Conservation (phyloP, 192 early-diverging fungal genomes). For the Backusella westeae region DNA sequence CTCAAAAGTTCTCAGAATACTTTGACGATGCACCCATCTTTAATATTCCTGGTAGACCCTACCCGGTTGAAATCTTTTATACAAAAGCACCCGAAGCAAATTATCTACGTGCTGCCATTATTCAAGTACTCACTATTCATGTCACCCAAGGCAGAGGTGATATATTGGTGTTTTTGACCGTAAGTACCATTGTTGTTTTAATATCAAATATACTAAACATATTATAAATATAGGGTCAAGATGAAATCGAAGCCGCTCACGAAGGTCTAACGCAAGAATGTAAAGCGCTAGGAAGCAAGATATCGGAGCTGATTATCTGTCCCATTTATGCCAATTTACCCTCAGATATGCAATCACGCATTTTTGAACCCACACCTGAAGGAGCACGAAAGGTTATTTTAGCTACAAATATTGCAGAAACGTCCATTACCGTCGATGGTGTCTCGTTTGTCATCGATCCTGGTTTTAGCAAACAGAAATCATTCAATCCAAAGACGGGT, state of each 20-base stretch:
- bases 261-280: conserved; percentile 76
- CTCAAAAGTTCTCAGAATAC: conserved; percentile 92
- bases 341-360: conserved; percentile 93
- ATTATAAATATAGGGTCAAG: conserved; percentile 66
- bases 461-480: conserved; percentile 95
- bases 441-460: conserved; percentile 98
- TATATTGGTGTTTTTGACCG: conserved; percentile 92
- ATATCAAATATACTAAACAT: not conserved
- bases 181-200: conserved; percentile 16
- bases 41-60: conserved; percentile 92
- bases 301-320: conserved; percentile 87
- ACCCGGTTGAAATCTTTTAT: conserved; percentile 92
- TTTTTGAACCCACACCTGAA: conserved; percentile 96
- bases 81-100: conserved; percentile 97
- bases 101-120: conserved; percentile 91
- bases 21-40: conserved; percentile 94
- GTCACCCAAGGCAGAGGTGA: conserved; percentile 86
- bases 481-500: conserved; percentile 90
- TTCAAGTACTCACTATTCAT: conserved; percentile 93
- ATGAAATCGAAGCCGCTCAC: conserved; percentile 94
- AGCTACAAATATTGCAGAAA: conserved; percentile 99
- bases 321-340: conserved; percentile 98
- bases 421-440: conserved; percentile 96
- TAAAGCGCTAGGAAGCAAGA: conserved; percentile 80
- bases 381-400: conserved; percentile 92